These are phyloP conservation scores for Aspergillus luchuensis DNA, from an alignment of 2,329 filamentous ascomycete species.

Conservation along the genomic window DNA sequence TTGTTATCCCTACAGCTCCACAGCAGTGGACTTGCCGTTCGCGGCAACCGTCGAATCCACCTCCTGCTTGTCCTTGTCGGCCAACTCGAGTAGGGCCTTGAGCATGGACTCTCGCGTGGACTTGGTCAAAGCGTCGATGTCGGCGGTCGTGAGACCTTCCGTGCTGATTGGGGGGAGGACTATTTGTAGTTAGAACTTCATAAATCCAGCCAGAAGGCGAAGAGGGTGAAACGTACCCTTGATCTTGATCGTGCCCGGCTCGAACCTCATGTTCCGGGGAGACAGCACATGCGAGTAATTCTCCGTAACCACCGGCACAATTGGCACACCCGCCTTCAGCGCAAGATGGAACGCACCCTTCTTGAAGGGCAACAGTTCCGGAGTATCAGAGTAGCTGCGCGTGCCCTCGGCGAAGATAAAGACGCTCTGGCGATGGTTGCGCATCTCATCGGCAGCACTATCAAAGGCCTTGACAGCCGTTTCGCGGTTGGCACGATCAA, in stretches of 20 bases:
- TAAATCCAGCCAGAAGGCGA: background rate
- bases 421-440: constrained; percentile 62
- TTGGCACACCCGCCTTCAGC: constrained; percentile 87
- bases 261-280: constrained; percentile 66
- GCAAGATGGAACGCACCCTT: constrained; percentile 98
- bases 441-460: constrained; percentile 79
- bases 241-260: constrained; percentile 69
- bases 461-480: constrained; percentile 84
- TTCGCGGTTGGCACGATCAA: constrained; percentile 82
- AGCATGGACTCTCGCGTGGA: constrained; percentile 76
- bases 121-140: constrained; percentile 73
- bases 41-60: constrained; percentile 17
- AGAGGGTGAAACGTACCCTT: constrained; percentile 54
- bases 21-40: constrained; percentile 35
- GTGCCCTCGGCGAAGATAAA: constrained; percentile 76
- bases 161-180: constrained; percentile 82
- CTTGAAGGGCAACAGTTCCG: constrained; percentile 90
- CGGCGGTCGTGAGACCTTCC: constrained; percentile 68
- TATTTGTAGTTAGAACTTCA: constrained; percentile 34
- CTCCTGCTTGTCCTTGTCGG: constrained; percentile 27
- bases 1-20: constrained; percentile 36
- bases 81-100: constrained; percentile 53
- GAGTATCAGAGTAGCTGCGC: constrained; percentile 80
- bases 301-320: constrained; percentile 80
- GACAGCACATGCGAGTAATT: constrained; percentile 77